These are phyloP conservation scores for Pseudopithomyces chartarum DNA, from an alignment of 2,329 filamentous ascomycete genomes.

Conservation along the genomic window DNA sequence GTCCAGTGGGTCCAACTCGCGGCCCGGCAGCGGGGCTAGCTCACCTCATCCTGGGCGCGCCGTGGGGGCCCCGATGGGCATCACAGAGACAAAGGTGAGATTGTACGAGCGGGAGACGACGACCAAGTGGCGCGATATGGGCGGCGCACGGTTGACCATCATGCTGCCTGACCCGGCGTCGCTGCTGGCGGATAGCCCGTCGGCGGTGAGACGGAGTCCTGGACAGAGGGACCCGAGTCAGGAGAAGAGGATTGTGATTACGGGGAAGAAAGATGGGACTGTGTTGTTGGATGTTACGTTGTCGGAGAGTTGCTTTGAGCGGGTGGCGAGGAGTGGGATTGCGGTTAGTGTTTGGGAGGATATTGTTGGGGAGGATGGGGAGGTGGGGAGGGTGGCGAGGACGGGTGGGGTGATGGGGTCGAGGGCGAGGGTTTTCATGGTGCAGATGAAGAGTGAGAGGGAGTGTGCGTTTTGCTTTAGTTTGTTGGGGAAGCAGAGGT, in stretches of 20 bases:
- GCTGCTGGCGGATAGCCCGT: conserved; percentile 17
- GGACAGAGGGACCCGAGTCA: conserved; percentile 52
- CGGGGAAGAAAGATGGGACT: conserved; percentile 67
- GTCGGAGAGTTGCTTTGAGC: conserved; percentile 81
- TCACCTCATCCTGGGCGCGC: conserved; percentile 37
- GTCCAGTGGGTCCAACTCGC: conserved; percentile 42
- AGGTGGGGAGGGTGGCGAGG: conserved; percentile 65
- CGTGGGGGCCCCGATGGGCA: conserved; percentile 61
- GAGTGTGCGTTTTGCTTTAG: conserved; percentile 56
- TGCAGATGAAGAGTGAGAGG: conserved; percentile 58
- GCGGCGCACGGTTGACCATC: conserved; percentile 82
- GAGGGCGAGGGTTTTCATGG: conserved; percentile 66
- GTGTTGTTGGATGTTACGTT: conserved; percentile 81
- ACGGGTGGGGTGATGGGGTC: conserved; percentile 63
- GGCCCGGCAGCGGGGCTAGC: conserved; percentile 23
- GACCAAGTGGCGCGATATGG: conserved; percentile 88
- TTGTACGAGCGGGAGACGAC: conserved; percentile 78
- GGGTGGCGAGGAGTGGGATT: conserved; percentile 82
- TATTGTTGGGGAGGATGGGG: conserved; percentile 49
- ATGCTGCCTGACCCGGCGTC: conserved; percentile 63
- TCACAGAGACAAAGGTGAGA: conserved; percentile 82
- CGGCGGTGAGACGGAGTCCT: conserved; percentile 30
- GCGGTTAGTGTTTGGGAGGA: conserved; percentile 85
- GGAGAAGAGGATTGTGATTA: conserved; percentile 85
- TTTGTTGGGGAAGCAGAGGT: conserved; percentile 55